phyloP scores from a whole-genome alignment of 148 eudicot species.

The Spergularia marina region DNA sequence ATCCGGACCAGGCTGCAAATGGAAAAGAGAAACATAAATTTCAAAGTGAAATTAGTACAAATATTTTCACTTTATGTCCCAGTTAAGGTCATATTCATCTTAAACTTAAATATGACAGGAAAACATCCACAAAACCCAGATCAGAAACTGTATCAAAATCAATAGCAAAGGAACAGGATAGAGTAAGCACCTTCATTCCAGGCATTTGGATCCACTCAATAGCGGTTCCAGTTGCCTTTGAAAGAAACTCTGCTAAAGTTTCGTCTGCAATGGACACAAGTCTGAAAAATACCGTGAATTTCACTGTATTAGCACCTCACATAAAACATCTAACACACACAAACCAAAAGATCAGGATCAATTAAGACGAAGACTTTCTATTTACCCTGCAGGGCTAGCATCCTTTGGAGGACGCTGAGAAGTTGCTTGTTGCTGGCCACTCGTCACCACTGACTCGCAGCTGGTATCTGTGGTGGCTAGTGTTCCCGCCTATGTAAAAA shows the following conservation, averaged over 20 bases:
- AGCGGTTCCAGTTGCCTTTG: slow-evolving; percentile 64
- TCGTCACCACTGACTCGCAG: slow-evolving; percentile 48
- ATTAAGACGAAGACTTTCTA: not conserved
- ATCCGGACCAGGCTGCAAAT: slow-evolving; percentile 53
- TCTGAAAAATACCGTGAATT: slow-evolving; percentile 21
- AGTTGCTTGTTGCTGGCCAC: slow-evolving; percentile 39
- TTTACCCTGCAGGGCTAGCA: slow-evolving; percentile 43
- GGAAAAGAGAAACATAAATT: not conserved
- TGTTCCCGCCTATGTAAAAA: slow-evolving; percentile 28
- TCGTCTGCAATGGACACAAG: slow-evolving; percentile 55
- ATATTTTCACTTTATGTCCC: not conserved
- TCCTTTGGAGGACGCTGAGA: slow-evolving; percentile 36
- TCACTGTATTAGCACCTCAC: not conserved
- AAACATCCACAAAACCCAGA: no score
- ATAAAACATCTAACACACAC: not conserved
- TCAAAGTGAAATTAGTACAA: not conserved
- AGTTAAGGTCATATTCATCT: no score
- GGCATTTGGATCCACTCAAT: slow-evolving; percentile 61
- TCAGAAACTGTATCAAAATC: no score
- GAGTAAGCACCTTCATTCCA: slow-evolving; percentile 47
- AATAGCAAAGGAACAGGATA: not conserved
- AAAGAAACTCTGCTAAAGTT: slow-evolving; percentile 52
- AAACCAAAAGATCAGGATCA: not conserved
- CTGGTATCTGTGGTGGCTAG: slow-evolving; percentile 43
- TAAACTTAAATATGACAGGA: no score